Base-by-base conservation (phyloP, 805 yeast genomes). In the Lachancea lanzarotensis region DNA sequence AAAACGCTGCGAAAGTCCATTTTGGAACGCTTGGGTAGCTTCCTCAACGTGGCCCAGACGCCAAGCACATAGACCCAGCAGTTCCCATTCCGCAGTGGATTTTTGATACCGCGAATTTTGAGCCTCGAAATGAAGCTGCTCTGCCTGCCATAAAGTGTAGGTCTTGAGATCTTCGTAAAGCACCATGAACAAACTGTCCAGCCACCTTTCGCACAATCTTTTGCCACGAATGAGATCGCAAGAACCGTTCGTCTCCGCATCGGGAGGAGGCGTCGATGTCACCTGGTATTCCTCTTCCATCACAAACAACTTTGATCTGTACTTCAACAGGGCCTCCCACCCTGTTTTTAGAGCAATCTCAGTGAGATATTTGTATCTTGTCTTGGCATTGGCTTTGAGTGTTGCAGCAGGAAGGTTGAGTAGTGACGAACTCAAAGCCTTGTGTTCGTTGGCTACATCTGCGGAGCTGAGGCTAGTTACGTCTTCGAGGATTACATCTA, bases 81-180 rank as follows among this genome's bases (percentile, higher is more conserved):
- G 71, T 66, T 95, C 96, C 96, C 97, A 90, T 65, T 90, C 97
- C 46, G 84, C 68, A 0, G 96, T 81, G 25, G 82, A 70, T 59
- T 86, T 89, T 54, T 78, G 79, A 62, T 83, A 84, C 35, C 79
- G 81, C 62, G 87, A 73, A 63, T 87, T 86, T 62, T 88, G 95
- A 5, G 95, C 87, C 63, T 84, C 89, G 67, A 84, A 83, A 65
- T 91, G 96, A 50, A 89, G 77, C 53, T 76, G 75, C 62, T 93
- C 96, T 0, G 96, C 89, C 62, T 89, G 90, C 93, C 96, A 91
- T 74, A 87, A 76, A 1, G 96, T 88, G 62, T 85, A 91, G 1
- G 86, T 80, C 57, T 84, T 73, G 55, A 85, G 72, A 59, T 85
- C 95, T 48, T 84, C 90, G 57, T 80, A 85, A 26, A 86, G 65